Base-by-base conservation (phyloP, 257 asterid genomes). In the Solanum ossicruentum region DNA sequence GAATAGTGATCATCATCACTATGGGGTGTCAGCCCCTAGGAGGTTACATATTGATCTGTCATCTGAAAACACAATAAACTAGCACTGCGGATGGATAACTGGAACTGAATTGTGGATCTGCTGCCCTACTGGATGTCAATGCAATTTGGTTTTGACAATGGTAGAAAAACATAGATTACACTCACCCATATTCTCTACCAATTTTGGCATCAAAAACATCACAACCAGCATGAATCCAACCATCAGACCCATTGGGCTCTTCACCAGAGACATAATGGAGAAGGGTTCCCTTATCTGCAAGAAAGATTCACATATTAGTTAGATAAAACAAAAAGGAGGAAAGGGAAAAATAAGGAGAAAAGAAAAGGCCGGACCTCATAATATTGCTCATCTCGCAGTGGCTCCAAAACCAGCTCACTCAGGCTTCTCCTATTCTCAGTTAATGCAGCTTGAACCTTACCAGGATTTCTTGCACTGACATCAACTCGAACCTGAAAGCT, bases 191-290 rank as follows among this genome's bases (percentile, higher is more conserved):
- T 90, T 90, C 47, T 90, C 92, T 17, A 93, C 95, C 87, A 96
- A 93, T 88, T 95, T 96, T 82, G 98, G 99, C 98, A 96, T 96
- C 89, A 96, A 67, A 88, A 96, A 93, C 98, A 96, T 88, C 89
- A 95, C 98, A 85, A 96, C 78, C 82, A 86, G 93, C 99, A 96
- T 93, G 86, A 96, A 96, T 23, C 99, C 98, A n/a, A 96, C 88
- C 99, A 95, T 96, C 97, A 96, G 87, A 72, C 99, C 98, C 99
- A 96, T 95, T 3, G 98, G 98, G 90, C 99, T 96, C 84, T 96
- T 96, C 90, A 95, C 84, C 17, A 96, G 51, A 66, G 98, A 93
- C 94, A 93, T 75, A 56, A 91, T 41, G 58, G 88, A 83, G 95
- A 95, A 96, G 72, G 98, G 99, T 87, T 96, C 98, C 86, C 97